phyloP scores from a whole-genome alignment of 345 rosid genomes.

The Syzygium aqueum region DNA sequence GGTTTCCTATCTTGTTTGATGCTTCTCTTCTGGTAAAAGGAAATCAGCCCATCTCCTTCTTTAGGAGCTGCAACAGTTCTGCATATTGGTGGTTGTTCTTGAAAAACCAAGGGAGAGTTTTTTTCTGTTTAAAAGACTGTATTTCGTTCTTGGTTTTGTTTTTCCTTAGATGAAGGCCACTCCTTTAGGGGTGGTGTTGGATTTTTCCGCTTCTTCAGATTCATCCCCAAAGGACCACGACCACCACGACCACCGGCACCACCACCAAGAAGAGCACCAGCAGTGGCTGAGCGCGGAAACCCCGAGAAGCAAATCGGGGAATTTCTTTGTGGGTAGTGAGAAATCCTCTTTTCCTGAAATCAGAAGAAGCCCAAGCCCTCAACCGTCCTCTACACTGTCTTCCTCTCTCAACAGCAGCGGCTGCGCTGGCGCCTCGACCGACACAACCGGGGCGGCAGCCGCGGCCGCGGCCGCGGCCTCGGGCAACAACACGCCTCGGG shows the following conservation, averaged over 20 bases:
- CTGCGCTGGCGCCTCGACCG: background rate
- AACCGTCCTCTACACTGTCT: conserved; percentile 50
- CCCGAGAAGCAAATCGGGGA: conserved; percentile 10
- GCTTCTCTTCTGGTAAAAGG: background rate
- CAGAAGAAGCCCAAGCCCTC: conserved; percentile 58
- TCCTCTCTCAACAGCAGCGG: conserved; percentile 40
- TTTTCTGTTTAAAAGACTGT: background rate
- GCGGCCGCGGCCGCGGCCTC: background rate
- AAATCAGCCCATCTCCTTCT: background rate
- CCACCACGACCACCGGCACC: conserved; percentile 11
- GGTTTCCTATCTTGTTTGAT: background rate
- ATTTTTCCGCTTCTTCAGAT: conserved; percentile 36
- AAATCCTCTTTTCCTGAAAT: conserved; percentile 14
- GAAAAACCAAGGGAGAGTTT: background rate
- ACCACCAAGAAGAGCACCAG: conserved; percentile 9
- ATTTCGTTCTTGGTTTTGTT: background rate
- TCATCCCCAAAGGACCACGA: conserved; percentile 18
- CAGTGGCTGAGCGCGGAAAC: conserved; percentile 12
- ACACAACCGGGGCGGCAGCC: background rate
- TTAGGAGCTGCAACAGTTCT: background rate
- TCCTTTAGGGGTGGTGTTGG: conserved; percentile 50
- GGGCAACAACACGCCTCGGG: background rate
- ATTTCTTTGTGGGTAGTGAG: conserved; percentile 19
- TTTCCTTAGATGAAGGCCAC: conserved; percentile 52
- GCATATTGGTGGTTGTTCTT: background rate